Conservation (phyloP, 2,329 filamentous ascomycete species). For the Colletotrichum musae region DNA sequence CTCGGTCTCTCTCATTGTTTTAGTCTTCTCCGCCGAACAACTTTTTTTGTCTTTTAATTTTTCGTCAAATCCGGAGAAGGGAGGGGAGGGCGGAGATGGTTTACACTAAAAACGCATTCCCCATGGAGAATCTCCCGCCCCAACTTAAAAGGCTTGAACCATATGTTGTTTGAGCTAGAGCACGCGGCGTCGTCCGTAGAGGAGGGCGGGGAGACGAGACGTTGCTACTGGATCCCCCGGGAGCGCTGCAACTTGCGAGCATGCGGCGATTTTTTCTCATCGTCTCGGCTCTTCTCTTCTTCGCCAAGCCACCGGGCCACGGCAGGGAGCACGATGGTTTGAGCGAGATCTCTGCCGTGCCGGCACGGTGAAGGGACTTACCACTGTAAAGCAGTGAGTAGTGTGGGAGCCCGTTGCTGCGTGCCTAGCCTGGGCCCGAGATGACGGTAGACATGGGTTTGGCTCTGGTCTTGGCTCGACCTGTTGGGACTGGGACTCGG, state of each 20-base stretch:
- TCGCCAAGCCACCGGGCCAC: neutral
- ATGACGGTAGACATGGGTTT: constrained; percentile 1
- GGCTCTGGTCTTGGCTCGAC: neutral
- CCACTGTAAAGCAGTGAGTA: neutral
- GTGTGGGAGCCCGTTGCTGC: neutral
- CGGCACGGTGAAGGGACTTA: neutral
- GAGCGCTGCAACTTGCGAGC: neutral
- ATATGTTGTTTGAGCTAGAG: neutral
- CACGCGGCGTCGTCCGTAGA: neutral
- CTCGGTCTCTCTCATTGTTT: too few species aligned
- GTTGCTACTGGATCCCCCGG: neutral
- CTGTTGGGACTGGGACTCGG: neutral
- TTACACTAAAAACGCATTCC: neutral
- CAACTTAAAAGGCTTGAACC: neutral
- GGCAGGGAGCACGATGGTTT: constrained; percentile 6
- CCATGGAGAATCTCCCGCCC: constrained; percentile 8
- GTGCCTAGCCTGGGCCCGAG: constrained; percentile 1
- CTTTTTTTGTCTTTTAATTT: neutral
- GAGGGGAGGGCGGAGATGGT: too few species aligned
- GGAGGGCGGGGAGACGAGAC: constrained; percentile 10
- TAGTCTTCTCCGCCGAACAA: neutral
- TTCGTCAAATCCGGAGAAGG: neutral
- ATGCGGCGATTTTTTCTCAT: neutral
- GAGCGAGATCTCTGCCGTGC: constrained; percentile 18
- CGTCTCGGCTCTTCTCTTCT: constrained; percentile 6